phyloP scores from a whole-genome alignment of 305 asterid species.

The Fraxinus xanthoxyloides region DNA sequence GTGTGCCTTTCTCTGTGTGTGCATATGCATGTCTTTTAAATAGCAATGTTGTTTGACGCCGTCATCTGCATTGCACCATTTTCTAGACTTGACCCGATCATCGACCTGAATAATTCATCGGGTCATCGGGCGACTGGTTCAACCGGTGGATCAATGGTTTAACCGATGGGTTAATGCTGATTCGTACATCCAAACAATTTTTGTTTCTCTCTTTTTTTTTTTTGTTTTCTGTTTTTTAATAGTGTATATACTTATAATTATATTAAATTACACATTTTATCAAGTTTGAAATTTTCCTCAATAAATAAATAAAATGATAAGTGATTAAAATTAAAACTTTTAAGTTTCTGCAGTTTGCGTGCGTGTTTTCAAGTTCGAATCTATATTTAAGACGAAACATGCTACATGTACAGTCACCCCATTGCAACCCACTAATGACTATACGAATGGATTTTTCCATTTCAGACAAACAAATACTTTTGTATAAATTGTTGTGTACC shows the following conservation, averaged over 20 bases:
- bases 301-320: no score
- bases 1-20: not conserved
- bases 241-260: not conserved
- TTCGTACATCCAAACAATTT: not conserved
- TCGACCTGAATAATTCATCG: not conserved
- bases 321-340: not conserved
- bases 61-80: not conserved
- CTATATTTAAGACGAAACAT: no score
- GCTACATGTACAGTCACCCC: no score
- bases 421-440: no score
- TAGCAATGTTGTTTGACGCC: slow-evolving; percentile 2
- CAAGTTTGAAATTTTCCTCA: not conserved
- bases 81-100: not conserved
- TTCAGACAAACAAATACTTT: not conserved
- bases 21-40: not conserved
- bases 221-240: no score
- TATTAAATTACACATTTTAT: not conserved
- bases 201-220: no score
- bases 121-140: not conserved
- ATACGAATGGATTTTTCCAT: no score
- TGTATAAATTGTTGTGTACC: not conserved
- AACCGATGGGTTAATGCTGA: not conserved
- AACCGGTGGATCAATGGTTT: not conserved
- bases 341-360: not conserved
- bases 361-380: not conserved